These are phyloP conservation scores for Alloteropsis semialata DNA, from an alignment of 176 grass and related monocot genomes.

Conservation along the genomic window DNA sequence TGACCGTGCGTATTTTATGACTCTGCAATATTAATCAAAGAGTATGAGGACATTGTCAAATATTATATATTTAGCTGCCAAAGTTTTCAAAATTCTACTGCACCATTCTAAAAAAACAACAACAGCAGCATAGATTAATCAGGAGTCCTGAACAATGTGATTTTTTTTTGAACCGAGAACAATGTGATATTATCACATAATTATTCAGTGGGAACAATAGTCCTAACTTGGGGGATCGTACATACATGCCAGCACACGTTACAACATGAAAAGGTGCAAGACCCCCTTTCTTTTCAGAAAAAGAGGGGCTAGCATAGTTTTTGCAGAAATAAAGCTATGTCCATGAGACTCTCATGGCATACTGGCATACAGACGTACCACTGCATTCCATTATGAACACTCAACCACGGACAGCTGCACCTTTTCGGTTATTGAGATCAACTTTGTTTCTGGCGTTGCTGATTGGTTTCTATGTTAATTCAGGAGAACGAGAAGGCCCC, in stretches of 20 bases:
- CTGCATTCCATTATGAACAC: not conserved
- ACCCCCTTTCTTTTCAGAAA: not conserved
- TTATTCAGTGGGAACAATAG: not conserved
- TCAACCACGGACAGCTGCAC: not conserved
- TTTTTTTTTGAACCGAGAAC: too few species aligned
- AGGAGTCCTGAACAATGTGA: not conserved
- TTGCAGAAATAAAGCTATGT: not conserved
- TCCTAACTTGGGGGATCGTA: too few species aligned
- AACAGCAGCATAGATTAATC: not conserved
- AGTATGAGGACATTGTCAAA: too few species aligned
- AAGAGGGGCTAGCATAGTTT: not conserved
- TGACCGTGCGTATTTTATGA: not conserved
- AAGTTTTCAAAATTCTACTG: not conserved
- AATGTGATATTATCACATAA: not conserved
- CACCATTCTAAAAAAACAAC: not conserved
- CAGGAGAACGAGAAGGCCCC: constrained; percentile 48
- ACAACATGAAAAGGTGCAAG: not conserved
- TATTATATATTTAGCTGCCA: not conserved
- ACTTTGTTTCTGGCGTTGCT: not conserved
- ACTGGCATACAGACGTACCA: not conserved
- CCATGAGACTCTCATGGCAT: not conserved
- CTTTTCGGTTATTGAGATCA: not conserved
- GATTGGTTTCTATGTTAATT: not conserved
- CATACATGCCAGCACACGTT: not conserved
- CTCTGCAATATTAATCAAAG: too few species aligned